Percentiles rank a stretch among this genome's conserved stretches.
Conservation (phyloP, 176 grass and related monocot species). For the Musa troglodytarum region DNA sequence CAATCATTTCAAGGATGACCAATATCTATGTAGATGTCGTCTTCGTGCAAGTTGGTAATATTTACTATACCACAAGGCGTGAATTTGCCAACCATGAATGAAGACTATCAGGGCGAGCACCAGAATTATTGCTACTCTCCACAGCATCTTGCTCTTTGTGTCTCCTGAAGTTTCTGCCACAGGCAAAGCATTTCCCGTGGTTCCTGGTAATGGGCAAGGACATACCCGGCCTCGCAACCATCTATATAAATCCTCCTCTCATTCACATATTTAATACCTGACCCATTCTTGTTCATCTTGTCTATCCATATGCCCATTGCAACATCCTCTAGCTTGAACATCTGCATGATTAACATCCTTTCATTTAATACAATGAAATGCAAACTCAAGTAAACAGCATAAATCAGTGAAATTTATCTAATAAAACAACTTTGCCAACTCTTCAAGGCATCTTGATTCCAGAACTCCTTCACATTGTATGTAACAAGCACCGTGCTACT, state of each 20-base stretch:
- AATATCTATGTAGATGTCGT: no score
- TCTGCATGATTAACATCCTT: constrained; percentile 39
- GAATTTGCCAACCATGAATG: no score
- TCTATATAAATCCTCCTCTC: constrained; percentile 65
- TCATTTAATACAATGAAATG: not conserved
- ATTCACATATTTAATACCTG: constrained; percentile 58
- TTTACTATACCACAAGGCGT: no score
- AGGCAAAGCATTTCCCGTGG: constrained; percentile 92
- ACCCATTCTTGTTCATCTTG: constrained; percentile 68
- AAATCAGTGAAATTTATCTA: constrained; percentile 2
- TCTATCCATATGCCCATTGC: constrained; percentile 99
- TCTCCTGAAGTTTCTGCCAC: constrained; percentile 79
- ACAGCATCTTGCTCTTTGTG: constrained; percentile 60
- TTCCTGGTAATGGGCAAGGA: constrained; percentile 94
- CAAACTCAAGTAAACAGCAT: no score
- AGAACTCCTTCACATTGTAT: no score
- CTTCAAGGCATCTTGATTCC: no score
- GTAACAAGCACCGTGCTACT: no score
- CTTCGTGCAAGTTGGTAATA: no score
- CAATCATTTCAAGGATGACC: no score
- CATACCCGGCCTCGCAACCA: constrained; percentile 79
- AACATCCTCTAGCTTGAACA: constrained; percentile 99
- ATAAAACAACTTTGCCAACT: no score
- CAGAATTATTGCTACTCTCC: constrained; percentile 21
- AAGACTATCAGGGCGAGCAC: not conserved